phyloP scores from a whole-genome alignment of 305 asterid genomes.

The Stenogyne calaminthoides region DNA sequence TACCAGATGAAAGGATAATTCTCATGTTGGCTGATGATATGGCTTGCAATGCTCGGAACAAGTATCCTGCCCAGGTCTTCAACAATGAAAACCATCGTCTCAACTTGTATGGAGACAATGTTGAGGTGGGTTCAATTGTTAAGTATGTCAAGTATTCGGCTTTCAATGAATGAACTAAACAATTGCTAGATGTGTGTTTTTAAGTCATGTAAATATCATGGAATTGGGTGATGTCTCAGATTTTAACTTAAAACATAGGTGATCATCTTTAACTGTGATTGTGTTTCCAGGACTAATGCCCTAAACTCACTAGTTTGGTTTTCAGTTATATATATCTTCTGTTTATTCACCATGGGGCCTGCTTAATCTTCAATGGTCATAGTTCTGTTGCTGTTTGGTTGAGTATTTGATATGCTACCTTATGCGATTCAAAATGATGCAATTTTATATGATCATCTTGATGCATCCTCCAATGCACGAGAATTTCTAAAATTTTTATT shows the following conservation, averaged over 20 bases:
- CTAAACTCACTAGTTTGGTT: not conserved
- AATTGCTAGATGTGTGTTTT: constrained; percentile 9
- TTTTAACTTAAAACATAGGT: not conserved
- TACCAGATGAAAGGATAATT: constrained; percentile 97
- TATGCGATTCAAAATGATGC: not conserved
- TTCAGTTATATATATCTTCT: not conserved
- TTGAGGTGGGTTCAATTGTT: constrained; percentile 62
- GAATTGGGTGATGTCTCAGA: constrained; percentile 14
- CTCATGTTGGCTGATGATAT: constrained; percentile 98
- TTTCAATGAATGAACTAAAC: constrained; percentile 6
- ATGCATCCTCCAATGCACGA: not conserved
- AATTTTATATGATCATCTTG: not conserved
- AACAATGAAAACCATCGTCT: constrained; percentile 93
- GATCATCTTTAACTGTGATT: constrained; percentile 2
- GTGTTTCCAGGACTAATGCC: not conserved
- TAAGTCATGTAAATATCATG: constrained; percentile 1
- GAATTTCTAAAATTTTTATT: constrained; percentile 1
- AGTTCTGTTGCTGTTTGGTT: not conserved
- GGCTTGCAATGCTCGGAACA: constrained; percentile 98
- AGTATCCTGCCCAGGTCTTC: constrained; percentile 98
- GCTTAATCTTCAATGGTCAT: constrained; percentile 21
- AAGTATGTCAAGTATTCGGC: constrained; percentile 5
- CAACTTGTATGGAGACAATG: constrained; percentile 95
- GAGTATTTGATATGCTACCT: not conserved
- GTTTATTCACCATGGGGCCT: not conserved